Conservation (phyloP, 352 stramenopile species). For the Proteromonas lacertae region DNA sequence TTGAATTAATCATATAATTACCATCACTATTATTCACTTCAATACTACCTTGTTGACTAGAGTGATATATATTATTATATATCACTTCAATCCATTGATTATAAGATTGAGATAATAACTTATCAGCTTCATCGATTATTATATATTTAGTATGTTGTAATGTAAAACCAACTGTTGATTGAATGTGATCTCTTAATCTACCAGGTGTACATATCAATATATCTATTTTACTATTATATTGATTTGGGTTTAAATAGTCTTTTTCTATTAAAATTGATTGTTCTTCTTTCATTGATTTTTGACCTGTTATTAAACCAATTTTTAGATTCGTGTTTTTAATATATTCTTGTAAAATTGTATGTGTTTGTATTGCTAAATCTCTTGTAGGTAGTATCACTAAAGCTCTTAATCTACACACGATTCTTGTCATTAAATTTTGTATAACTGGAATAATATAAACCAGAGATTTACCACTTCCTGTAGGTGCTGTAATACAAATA, state of each 20-base stretch:
- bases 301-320: neutral
- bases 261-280: neutral
- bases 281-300: neutral
- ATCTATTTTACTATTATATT: constrained; percentile 19
- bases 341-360: constrained; percentile 25
- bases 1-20: neutral
- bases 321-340: constrained; percentile 2
- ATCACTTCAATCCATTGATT: neutral
- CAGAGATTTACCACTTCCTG: constrained; percentile 81
- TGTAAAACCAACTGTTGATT: constrained; percentile 67
- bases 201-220: constrained; percentile 76
- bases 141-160: constrained; percentile 37
- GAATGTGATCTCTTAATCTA: constrained; percentile 69
- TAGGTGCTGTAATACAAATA: constrained; percentile 79
- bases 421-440: constrained; percentile 12
- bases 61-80: neutral
- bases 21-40: neutral
- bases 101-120: neutral
- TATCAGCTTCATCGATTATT: neutral
- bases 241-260: neutral
- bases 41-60: neutral
- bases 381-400: constrained; percentile 76
- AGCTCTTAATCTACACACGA: constrained; percentile 40
- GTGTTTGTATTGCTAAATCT: constrained; percentile 63
- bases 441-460: constrained; percentile 78